Percentiles rank a stretch among this genome's conserved stretches.
Conservation (phyloP, 2,329 filamentous ascomycete genomes). For the Cadophora sp. region DNA sequence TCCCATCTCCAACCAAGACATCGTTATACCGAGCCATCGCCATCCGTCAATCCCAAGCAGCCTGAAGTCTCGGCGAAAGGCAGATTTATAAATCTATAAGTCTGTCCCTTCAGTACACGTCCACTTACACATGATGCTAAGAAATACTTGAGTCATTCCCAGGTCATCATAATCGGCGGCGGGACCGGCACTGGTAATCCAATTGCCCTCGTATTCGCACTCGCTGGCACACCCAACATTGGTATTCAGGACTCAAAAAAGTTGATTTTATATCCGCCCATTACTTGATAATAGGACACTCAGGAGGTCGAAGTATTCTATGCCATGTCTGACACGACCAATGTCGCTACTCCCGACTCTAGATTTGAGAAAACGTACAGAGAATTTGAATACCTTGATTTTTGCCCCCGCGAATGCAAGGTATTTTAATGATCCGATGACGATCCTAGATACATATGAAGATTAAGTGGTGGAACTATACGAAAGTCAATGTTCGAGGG, state of each 20-base stretch:
- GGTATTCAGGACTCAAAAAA: too few species aligned
- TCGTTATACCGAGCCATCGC: constrained; percentile 2
- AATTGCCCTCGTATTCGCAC: constrained; percentile 32
- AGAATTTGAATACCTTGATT: constrained; percentile 1
- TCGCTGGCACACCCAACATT: constrained; percentile 38
- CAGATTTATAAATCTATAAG: neutral
- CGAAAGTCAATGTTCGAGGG: constrained; percentile 1
- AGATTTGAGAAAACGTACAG: neutral
- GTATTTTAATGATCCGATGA: neutral
- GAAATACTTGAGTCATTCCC: neutral
- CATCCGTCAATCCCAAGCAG: neutral
- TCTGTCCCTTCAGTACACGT: too few species aligned
- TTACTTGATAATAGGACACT: too few species aligned
- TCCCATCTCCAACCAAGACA: constrained; percentile 13
- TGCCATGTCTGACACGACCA: neutral
- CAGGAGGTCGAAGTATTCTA: neutral
- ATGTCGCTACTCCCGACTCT: neutral
- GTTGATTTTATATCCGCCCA: too few species aligned
- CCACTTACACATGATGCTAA: neutral
- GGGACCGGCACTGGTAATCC: constrained; percentile 32
- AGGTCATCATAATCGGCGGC: constrained; percentile 29
- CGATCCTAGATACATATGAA: neutral
- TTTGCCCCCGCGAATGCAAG: constrained; percentile 1
- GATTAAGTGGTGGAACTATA: neutral
- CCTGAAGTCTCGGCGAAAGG: constrained; percentile 7